phyloP scores from a whole-genome alignment of 2,329 filamentous ascomycete species.

The Neodidymelliopsis sp. region DNA sequence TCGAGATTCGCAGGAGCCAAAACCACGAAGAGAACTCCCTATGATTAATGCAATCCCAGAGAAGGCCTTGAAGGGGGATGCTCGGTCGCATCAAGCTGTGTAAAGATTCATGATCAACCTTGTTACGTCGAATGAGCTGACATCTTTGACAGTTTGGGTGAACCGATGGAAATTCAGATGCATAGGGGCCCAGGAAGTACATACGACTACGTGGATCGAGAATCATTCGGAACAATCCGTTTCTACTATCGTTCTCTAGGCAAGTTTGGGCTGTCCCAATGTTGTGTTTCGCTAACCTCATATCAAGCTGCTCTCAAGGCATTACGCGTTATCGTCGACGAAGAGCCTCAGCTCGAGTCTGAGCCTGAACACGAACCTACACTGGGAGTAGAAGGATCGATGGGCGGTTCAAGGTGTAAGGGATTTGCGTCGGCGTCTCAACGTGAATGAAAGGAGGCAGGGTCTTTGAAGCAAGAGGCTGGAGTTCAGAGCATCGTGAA shows the following conservation, averaged over 20 bases:
- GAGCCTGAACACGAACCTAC: constrained; percentile 19
- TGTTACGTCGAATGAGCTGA: not conserved
- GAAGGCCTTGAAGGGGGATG: constrained; percentile 28
- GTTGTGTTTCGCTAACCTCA: not conserved
- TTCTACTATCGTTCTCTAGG: constrained; percentile 31
- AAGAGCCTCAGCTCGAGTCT: constrained; percentile 16
- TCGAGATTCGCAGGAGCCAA: not conserved
- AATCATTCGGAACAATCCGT: constrained; percentile 22
- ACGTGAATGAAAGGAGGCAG: not conserved
- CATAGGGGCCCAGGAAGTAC: not conserved
- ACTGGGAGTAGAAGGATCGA: constrained; percentile 21
- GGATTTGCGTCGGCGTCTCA: not conserved
- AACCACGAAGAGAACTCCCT: not conserved
- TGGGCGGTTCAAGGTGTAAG: not conserved
- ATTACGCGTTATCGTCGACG: constrained; percentile 21
- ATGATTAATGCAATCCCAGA: constrained; percentile 16
- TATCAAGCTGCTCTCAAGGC: constrained; percentile 35
- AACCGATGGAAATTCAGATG: not conserved
- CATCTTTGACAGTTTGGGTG: not conserved
- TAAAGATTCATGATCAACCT: constrained; percentile 2
- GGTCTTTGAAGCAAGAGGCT: not conserved
- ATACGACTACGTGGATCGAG: constrained; percentile 3
- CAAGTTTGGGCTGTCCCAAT: not conserved
- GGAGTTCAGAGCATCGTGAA: constrained; percentile 3
- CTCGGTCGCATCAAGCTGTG: constrained; percentile 23